Base-by-base conservation (phyloP, 176 grass and related monocot genomes). In the Carex scoparia region DNA sequence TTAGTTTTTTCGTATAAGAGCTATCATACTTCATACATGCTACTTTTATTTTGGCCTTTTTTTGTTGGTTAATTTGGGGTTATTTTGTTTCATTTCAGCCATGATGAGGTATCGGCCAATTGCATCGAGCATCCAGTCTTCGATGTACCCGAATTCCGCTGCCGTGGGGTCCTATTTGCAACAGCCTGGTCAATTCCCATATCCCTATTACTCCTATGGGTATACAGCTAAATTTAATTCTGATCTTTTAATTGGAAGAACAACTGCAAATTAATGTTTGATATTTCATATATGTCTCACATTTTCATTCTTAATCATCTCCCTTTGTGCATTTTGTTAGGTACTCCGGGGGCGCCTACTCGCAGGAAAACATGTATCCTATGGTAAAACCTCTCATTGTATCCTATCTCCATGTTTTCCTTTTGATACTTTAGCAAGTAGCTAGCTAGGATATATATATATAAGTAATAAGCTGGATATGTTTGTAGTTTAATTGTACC, bases 291-390 rank as follows among this genome's bases (percentile, higher is more conserved):
- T 76, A 72, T 48, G 35, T 61, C 49, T 42, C 32, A 37, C 28
- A n/a, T 13, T 70, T 61, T 31, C 11, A 84, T 74, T 56, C 65
- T 11, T 70, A 84, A 74, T 38, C 27, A 49, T 61, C 31, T 77
- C 31, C 10, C 32, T 0, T 23, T 77, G 15, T 8, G 31, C 10
- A 31, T 69, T 56, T n/a, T 83, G 23, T 69, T 69, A 92, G 91
- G 63, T 92, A 84, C 18, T 42, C 83, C 13, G 88, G 86, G 35
- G 74, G 53, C 0, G 79, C 83, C 46, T 90, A 90, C 68, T 84
- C 91, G 13, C 88, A 79, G 7, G 83, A 92, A 80, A 92, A 61
- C 58, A 88, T 90, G 88, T 88, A 92, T 2, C 88, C 86, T 61
- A 80, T 86, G 91, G 91, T 92, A 38, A 79, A 66, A 31, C 51